Base-by-base conservation (phyloP, 805 yeast species). In the Yarrowia keelungensis region DNA sequence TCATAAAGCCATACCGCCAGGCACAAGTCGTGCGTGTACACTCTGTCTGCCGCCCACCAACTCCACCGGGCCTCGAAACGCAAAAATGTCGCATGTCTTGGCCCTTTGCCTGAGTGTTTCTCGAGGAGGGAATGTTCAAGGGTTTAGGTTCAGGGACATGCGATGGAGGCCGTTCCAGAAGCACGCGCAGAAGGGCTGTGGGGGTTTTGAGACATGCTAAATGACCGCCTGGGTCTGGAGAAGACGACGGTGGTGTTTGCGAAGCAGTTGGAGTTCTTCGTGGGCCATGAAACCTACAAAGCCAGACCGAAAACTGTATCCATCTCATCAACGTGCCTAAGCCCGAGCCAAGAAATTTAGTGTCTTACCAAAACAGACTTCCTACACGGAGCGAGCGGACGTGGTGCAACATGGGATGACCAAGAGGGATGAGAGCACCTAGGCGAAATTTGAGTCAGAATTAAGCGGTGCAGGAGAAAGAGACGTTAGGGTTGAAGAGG, bases 391-490 rank as follows among this genome's bases (percentile, higher is more conserved):
- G 56, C 41, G 15, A 36, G 41, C 54, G 22, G 54, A 49, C 39
- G 41, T 10, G 41, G 56, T 50, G 41, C 56, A 53, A 38, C 59
- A 39, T 53, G 58, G 58, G 45, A 38, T 39, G 45, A 49, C 35
- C 35, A 14, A 10, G 26, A 7, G 39, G 32, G 11, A 11, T 14
- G 16, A 12, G 12, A 7, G 14, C 14, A 10, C 26, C 41, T 8
- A 26, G 32, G 39, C 16, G 19, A 19, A 14, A 19, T 15, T n/a
- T 14, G 19, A 39, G 43, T 11, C 19, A 22, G 16, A 53, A 39
- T 53, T 53, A 53, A 53, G 58, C n/a, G 45, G 32, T 39, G 36
- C 45, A 53, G 22, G 36, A 39, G 59, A 53, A 53, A 39, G 58
- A 53, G 14, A 14, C 59, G 45, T 39, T 53, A 39, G 35, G 22